Conservation (phyloP, 106 monocot genomes). For the Phalaenopsis equestris region DNA sequence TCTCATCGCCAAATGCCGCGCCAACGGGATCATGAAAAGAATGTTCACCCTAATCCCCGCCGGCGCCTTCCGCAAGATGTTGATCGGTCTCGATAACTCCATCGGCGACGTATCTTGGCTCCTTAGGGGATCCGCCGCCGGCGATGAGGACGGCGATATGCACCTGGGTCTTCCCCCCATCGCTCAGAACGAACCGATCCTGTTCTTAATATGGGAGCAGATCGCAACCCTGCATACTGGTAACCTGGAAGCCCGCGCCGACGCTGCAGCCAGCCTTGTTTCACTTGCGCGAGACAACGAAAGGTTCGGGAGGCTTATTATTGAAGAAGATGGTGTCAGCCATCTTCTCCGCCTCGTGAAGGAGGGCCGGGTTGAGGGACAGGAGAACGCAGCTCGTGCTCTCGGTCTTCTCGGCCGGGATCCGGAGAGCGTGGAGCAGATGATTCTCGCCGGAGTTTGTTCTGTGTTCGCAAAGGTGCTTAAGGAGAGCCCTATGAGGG, state of each 20-base stretch:
- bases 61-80: constrained; percentile 48
- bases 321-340: constrained; percentile 72
- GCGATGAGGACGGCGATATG: constrained; percentile 35
- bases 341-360: constrained; percentile 69
- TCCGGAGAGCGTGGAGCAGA: constrained; percentile 50
- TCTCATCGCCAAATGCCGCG: constrained; percentile 48
- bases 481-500: constrained; percentile 67
- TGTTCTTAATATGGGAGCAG: constrained; percentile 71
- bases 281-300: constrained; percentile 72
- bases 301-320: constrained; percentile 56
- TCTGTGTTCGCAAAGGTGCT: constrained; percentile 59
- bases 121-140: constrained; percentile 56
- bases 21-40: constrained; percentile 29
- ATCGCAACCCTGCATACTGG: constrained; percentile 63
- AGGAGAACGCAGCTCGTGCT: constrained; percentile 61
- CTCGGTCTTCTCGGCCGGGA: constrained; percentile 57
- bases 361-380: constrained; percentile 56
- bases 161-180: constrained; percentile 71
- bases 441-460: constrained; percentile 59
- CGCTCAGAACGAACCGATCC: constrained; percentile 85
- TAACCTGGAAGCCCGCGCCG: constrained; percentile 33
- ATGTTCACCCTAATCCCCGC: constrained; percentile 56
- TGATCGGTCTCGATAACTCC: constrained; percentile 56
- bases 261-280: constrained; percentile 52
- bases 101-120: constrained; percentile 69